Evolutionary conservation across 1,139 yeast genomes (phyloP), one percentile per base, ranked within the genome.

Genomic region (Geotrichum australiense): DNA sequence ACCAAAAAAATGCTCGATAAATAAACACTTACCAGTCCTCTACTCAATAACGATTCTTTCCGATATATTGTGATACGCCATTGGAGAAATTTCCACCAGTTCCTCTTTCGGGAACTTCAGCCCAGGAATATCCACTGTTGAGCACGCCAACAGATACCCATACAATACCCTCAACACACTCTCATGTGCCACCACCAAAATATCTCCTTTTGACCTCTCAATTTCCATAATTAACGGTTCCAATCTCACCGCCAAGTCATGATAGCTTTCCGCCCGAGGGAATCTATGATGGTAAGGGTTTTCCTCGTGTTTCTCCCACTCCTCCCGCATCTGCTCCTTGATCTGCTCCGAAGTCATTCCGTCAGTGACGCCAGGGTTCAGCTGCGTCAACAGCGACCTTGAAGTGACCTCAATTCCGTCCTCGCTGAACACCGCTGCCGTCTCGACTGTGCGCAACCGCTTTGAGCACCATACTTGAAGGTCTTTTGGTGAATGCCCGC

Each of bases 271-370:
- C 0, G 94, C 86, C 43, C 97, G 71, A 5, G 96, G 86, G 59
- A 77, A 91, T 46, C 98, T 71, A 60, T 83, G 91, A 61, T 91
- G 96, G 58, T 91, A 93, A 2, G 96, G 96, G 59, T 89, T 96
- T 48, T 70, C 66, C 43, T 65, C 48, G 56, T 77, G 84, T 53
- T 74, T 78, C 47, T 68, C 71, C 56, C 71, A 83, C 52, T 87
- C 96, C 2, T 68, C 71, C 0, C 95, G 94, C 56, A 66, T 85
- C 50, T 69, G 65, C 33, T 62, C 58, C 49, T 68, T 62, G 47
- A 89, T 72, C 55, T 84, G 80, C 12, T 69, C 78, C 22, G 69
- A 74, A 0, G 74, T 59, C 65, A 86, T 63, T 26, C 77, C 79
- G 18, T 86, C 94, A 8, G 80, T 81, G 8, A 76, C 78, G 11